Base-by-base conservation (phyloP, 768 basidiomycete species). In the Pleurotus ostreatus region DNA sequence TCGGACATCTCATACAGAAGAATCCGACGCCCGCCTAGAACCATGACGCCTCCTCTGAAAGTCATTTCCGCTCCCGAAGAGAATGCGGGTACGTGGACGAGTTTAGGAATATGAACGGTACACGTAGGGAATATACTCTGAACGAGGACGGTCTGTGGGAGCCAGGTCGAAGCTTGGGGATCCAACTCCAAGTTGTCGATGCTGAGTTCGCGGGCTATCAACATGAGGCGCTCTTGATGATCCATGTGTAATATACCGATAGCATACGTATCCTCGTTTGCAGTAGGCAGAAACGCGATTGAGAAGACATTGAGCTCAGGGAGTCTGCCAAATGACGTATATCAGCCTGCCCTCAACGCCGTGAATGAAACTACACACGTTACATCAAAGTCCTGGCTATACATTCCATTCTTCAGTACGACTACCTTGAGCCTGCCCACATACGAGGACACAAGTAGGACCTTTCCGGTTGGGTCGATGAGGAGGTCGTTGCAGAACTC, bases 401-500 rank as follows among this genome's bases (percentile, higher is more conserved):
- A 78, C 43, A 72, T 70, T 15, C 86, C 87, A 13, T 78, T 76
- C 51, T 81, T 74, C 18, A 93, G 66, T 11, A 66, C 65, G 16
- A 93, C 68, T 16, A 89, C 72, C 63, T 82, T 89, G 44, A 94
- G 76, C 62, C 82, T 89, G 40, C 88, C 87, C 0, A 75, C 72
- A 63, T 90, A 92, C 59, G 84, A 81, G 68, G 81, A 84, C 20
- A 80, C 82, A 16, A 89, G 70, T 2, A 81, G 87, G 11, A 86
- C 54, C 16, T 74, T 70, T 13, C 88, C 87, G 4, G 78, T 77
- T 1, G 83, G 81, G 61, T 88, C 78, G n/a, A 92, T 75, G 20
- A 88, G 64, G 15, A 89, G 71, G 60, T 87, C 81, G 38, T 82
- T 86, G 65, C 83, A 84, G 70, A 85, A 89, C 67, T 93, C 91